Evolutionary conservation across 805 yeast species (phyloP).

Genomic region (Saccharomycopsis babjevae): DNA sequence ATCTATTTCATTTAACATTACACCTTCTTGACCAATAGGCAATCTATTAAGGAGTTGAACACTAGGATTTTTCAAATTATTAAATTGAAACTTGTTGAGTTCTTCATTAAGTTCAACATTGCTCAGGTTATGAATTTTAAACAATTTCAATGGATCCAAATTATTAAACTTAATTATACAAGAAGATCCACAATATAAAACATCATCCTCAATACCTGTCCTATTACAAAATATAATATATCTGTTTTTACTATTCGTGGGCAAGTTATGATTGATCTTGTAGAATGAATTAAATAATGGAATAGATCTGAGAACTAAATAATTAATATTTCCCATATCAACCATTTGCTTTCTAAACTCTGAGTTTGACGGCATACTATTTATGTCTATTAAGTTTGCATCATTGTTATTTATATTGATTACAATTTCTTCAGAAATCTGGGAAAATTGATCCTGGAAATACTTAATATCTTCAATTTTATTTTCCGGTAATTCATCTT

Average conservation of each 20-base stretch:
- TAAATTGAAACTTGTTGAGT: constrained; percentile 1
- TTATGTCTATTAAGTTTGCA: neutral
- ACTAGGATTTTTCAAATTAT: constrained; percentile 38
- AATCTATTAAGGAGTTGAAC: constrained; percentile 46
- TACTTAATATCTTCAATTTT: neutral
- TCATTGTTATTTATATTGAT: neutral
- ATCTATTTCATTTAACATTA: constrained; percentile 49
- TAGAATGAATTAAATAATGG: constrained; percentile 41
- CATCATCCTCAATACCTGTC: constrained; percentile 63
- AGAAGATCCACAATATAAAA: constrained; percentile 59
- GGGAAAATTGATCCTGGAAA: neutral
- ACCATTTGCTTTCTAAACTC: constrained; percentile 25
- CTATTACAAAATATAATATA: constrained; percentile 54
- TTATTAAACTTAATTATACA: constrained; percentile 42
- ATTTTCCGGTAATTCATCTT: neutral
- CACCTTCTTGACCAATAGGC: constrained; percentile 58
- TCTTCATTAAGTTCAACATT: constrained; percentile 13
- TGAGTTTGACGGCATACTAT: neutral
- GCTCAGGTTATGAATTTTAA: no score
- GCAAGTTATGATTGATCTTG: neutral
- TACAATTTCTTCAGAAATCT: neutral
- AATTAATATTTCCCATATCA: constrained; percentile 43
- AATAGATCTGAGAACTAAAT: constrained; percentile 65
- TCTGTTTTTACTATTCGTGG: constrained; percentile 22
- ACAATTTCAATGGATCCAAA: neutral